phyloP scores from a whole-genome alignment of 371 early-diverging fungal genomes.

The Mortierella sp. region DNA sequence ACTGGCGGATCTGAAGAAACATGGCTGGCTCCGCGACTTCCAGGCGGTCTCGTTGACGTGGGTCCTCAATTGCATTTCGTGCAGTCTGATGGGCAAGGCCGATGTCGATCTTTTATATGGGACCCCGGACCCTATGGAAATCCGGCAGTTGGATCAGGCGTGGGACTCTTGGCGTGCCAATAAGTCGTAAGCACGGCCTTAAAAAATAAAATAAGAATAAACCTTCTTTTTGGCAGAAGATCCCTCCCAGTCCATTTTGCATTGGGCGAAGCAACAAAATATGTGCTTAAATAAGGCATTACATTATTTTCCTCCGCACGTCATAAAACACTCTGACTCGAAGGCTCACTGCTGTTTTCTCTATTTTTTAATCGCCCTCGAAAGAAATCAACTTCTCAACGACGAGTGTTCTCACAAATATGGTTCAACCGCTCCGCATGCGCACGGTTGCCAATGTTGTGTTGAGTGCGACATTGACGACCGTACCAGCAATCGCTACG shows the following conservation, averaged over 20 bases:
- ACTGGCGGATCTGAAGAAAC: constrained; percentile 27
- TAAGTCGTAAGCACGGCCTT: not conserved
- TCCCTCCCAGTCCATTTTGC: too few relatives aligned
- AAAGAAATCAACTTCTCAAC: not conserved
- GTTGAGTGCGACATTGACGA: constrained; percentile 51
- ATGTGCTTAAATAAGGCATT: too few relatives aligned
- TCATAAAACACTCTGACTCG: too few relatives aligned
- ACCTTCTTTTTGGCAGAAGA: too few relatives aligned
- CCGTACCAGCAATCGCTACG: constrained; percentile 48
- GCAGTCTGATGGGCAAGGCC: constrained; percentile 30
- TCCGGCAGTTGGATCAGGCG: constrained; percentile 17
- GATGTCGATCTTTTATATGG: constrained; percentile 34
- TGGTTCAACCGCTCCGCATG: constrained; percentile 52
- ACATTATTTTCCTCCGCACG: too few relatives aligned
- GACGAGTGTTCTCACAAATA: constrained; percentile 36
- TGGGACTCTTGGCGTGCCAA: constrained; percentile 24
- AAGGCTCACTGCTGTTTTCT: not conserved
- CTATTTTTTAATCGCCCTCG: not conserved
- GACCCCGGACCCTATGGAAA: not conserved
- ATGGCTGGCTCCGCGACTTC: constrained; percentile 39
- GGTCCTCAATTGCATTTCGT: constrained; percentile 47
- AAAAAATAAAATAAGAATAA: too few relatives aligned
- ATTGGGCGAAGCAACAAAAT: too few relatives aligned
- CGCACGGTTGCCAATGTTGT: constrained; percentile 7
- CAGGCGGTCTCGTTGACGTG: constrained; percentile 46